phyloP scores from a whole-genome alignment of 164 flowering plant species.

The Liriodendron chinense region DNA sequence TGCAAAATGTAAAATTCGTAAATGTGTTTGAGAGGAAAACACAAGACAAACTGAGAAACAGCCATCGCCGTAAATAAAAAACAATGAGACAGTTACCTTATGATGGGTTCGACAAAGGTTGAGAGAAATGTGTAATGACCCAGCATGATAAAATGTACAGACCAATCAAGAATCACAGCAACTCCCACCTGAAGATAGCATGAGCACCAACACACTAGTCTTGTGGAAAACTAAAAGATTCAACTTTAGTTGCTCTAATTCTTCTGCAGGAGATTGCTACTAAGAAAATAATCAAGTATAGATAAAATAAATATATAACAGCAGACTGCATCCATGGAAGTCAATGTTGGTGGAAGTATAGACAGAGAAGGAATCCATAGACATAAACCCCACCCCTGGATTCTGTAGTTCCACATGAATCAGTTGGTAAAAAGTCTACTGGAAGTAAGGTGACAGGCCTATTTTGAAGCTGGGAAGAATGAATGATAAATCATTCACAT shows the following conservation, averaged over 20 bases:
- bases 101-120: slow-evolving; percentile 56
- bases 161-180: slow-evolving; percentile 85
- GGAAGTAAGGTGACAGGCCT: background rate
- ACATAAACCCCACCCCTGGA: background rate
- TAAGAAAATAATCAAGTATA: no score
- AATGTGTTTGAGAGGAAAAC: background rate
- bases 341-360: background rate
- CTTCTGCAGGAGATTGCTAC: background rate
- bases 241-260: no score
- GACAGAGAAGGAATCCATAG: background rate
- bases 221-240: background rate
- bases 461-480: background rate
- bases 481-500: background rate
- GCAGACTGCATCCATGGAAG: background rate
- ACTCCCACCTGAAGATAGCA: slow-evolving; percentile 64
- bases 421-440: no score
- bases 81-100: slow-evolving; percentile 42
- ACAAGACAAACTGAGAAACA: background rate
- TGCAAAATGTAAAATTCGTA: slow-evolving; percentile 7
- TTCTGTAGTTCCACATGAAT: no score
- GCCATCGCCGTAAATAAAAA: background rate
- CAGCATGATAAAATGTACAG: slow-evolving; percentile 77
- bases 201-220: no score
- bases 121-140: slow-evolving; percentile 85
- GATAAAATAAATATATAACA: background rate